These are phyloP conservation scores for Orbilia blumenaviensis DNA, from an alignment of 2,329 filamentous ascomycete genomes.

Conservation along the genomic window DNA sequence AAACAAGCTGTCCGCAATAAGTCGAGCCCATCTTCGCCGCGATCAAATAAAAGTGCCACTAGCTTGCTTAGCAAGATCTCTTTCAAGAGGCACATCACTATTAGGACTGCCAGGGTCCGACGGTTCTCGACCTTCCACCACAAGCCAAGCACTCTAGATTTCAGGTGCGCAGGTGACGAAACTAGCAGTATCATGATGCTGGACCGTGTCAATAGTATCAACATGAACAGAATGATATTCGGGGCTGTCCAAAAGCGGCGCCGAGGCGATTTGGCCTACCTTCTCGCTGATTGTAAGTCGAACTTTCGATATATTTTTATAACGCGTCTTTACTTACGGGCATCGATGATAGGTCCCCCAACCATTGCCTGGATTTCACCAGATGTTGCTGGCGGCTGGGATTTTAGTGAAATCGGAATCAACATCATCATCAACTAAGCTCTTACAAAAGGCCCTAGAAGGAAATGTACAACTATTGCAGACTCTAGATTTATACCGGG, in stretches of 20 bases:
- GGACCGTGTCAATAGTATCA: slow-evolving; percentile 40
- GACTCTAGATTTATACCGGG: background rate
- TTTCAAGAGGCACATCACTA: slow-evolving; percentile 42
- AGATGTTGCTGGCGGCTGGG: slow-evolving; percentile 44
- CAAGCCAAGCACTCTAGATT: slow-evolving; percentile 52
- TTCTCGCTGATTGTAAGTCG: slow-evolving; percentile 47
- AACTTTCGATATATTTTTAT: no score
- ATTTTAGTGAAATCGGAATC: slow-evolving; percentile 52
- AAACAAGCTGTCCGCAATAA: slow-evolving; percentile 42
- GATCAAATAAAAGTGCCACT: slow-evolving; percentile 31
- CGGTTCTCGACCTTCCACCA: slow-evolving; percentile 50
- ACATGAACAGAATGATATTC: slow-evolving; percentile 49
- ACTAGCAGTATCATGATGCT: slow-evolving; percentile 49
- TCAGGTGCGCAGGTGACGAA: slow-evolving; percentile 50
- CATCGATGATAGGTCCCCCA: slow-evolving; percentile 22
- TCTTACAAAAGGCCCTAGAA: background rate
- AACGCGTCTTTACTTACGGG: background rate
- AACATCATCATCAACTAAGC: slow-evolving; percentile 38
- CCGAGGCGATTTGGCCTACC: slow-evolving; percentile 44
- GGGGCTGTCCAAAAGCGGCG: slow-evolving; percentile 50
- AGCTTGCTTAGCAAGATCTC: slow-evolving; percentile 49
- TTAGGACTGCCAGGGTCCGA: slow-evolving; percentile 33
- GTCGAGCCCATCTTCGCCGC: slow-evolving; percentile 26
- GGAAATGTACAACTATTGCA: slow-evolving; percentile 43
- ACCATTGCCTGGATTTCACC: slow-evolving; percentile 39